Percentiles rank a stretch among this genome's conserved stretches.
phyloP scores from a whole-genome alignment of 306 rosid species.

The Herpetospermum pedunculosum region DNA sequence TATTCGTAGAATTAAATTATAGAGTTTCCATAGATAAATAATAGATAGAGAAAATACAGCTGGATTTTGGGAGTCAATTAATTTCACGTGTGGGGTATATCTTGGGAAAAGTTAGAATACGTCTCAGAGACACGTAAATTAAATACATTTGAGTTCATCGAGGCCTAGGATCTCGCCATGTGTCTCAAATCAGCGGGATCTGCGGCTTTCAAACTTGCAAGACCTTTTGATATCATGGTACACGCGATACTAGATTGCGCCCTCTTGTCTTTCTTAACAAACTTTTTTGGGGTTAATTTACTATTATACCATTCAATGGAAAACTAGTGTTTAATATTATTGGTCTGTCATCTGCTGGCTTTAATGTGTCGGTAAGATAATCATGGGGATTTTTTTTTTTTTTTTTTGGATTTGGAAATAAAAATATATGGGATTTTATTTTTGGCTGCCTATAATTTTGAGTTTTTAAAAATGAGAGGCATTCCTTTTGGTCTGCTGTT shows the following conservation, averaged over 20 bases:
- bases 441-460: neutral
- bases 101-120: conserved; percentile 6
- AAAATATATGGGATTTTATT: neutral
- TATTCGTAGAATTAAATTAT: neutral
- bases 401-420: neutral
- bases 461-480: neutral
- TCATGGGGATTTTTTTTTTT: neutral
- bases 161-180: conserved; percentile 17
- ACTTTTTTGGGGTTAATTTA: neutral
- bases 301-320: neutral
- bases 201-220: conserved; percentile 13
- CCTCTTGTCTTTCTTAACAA: no score
- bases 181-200: conserved; percentile 13
- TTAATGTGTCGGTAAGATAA: neutral
- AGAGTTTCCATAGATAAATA: neutral
- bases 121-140: neutral
- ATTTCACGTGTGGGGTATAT: conserved; percentile 35
- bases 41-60: conserved; percentile 13
- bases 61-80: conserved; percentile 24
- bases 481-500: neutral
- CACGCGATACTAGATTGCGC: neutral
- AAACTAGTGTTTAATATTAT: neutral
- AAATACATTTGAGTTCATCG: neutral
- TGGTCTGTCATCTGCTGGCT: neutral
- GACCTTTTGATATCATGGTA: neutral